phyloP scores from a whole-genome alignment of 2,329 filamentous ascomycete species.

The Ceratocystis smalleyi region DNA sequence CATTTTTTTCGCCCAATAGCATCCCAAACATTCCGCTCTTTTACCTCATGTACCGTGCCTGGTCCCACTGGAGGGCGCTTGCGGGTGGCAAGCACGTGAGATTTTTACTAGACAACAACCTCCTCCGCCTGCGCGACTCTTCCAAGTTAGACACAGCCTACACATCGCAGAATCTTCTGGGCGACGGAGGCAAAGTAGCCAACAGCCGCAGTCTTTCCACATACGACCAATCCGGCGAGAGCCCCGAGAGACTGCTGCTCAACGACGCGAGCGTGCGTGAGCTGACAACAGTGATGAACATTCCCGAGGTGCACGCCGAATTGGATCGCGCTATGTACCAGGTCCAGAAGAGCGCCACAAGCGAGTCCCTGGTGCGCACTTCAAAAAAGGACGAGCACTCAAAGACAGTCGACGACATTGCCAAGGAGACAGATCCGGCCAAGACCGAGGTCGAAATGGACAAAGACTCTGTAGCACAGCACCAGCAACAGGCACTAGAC shows the following conservation, averaged over 20 bases:
- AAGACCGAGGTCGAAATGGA: neutral
- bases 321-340: slow-evolving; percentile 64
- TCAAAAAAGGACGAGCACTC: neutral
- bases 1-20: slow-evolving; percentile 28
- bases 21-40: slow-evolving; percentile 94
- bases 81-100: slow-evolving; percentile 72
- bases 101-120: slow-evolving; percentile 59
- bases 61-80: slow-evolving; percentile 80
- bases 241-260: slow-evolving; percentile 18
- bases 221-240: neutral
- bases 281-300: slow-evolving; percentile 39
- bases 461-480: neutral
- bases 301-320: slow-evolving; percentile 57
- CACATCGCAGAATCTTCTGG: slow-evolving; percentile 17
- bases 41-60: slow-evolving; percentile 80
- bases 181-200: slow-evolving; percentile 17
- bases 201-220: slow-evolving; percentile 18
- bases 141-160: slow-evolving; percentile 62
- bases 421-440: neutral
- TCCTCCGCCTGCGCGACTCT: slow-evolving; percentile 52
- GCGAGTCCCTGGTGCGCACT: slow-evolving; percentile 23
- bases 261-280: slow-evolving; percentile 17
- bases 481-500: neutral
- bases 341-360: slow-evolving; percentile 38
- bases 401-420: neutral